A percentile compares a stretch with the other conserved stretches of the same genome.
phyloP scores from a whole-genome alignment of 179 eudicot genomes.

The Silene noctiflora region DNA sequence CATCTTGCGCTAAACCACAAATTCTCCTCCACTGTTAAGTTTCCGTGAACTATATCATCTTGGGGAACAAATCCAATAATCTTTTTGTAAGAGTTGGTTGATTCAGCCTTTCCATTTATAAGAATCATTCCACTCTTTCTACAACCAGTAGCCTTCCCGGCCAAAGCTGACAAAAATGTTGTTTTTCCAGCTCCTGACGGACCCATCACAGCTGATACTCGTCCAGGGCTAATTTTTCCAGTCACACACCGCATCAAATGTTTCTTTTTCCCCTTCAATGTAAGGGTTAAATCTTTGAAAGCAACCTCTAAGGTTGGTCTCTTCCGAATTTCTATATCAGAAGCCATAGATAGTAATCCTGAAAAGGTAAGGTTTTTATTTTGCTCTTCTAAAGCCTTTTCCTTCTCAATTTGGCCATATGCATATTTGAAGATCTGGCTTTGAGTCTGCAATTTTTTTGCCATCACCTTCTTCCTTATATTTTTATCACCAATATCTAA shows the following conservation, averaged over 20 bases:
- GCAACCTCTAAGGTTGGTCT: slow-evolving; percentile 72
- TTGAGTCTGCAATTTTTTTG: slow-evolving; percentile 55
- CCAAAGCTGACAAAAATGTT: slow-evolving; percentile 74
- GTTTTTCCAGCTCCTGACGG: slow-evolving; percentile 96
- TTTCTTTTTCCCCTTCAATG: slow-evolving; percentile 69
- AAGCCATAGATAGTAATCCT: slow-evolving; percentile 65
- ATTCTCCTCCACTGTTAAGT: slow-evolving; percentile 85
- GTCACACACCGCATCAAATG: slow-evolving; percentile 69
- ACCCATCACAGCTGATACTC: slow-evolving; percentile 90
- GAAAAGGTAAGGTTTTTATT: slow-evolving; percentile 62
- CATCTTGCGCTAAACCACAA: slow-evolving; percentile 87
- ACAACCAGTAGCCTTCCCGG: slow-evolving; percentile 80
- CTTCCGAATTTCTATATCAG: slow-evolving; percentile 42
- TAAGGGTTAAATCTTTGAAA: slow-evolving; percentile 72
- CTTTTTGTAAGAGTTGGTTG: slow-evolving; percentile 71
- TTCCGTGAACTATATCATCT: slow-evolving; percentile 87
- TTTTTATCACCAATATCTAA: slow-evolving; percentile 62
- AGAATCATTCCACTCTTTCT: slow-evolving; percentile 58
- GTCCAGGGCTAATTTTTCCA: slow-evolving; percentile 72
- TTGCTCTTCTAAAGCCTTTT: slow-evolving; percentile 71
- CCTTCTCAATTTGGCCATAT: slow-evolving; percentile 84
- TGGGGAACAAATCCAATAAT: slow-evolving; percentile 86
- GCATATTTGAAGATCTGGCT: slow-evolving; percentile 80
- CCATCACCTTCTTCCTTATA: slow-evolving; percentile 44
- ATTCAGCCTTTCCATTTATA: slow-evolving; percentile 68